These are phyloP conservation scores for Nymphaea thermarum DNA, from an alignment of 164 flowering plant species.

Conservation along the genomic window DNA sequence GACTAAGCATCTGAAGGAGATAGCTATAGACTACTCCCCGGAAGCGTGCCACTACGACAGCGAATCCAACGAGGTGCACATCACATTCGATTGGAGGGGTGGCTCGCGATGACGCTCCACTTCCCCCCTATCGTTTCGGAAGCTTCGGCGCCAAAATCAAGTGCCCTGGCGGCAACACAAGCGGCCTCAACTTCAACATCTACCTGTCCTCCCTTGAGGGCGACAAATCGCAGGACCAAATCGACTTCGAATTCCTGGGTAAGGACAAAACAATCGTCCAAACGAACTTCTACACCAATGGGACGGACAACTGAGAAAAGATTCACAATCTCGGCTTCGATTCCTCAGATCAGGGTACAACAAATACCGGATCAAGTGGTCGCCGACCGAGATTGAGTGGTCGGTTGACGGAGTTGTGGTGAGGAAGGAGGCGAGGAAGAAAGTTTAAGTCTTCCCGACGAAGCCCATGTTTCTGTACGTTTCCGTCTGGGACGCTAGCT, in stretches of 20 bases:
- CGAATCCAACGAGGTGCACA: constrained; percentile 22
- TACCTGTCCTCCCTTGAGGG: constrained; percentile 52
- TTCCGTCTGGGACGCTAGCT: constrained; percentile 53
- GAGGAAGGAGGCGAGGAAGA: constrained; percentile 28
- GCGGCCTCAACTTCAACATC: constrained; percentile 57
- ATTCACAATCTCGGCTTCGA: constrained; percentile 42
- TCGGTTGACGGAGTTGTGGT: constrained; percentile 33
- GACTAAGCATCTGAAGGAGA: constrained; percentile 23
- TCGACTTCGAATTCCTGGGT: constrained; percentile 54
- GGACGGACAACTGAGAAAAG: constrained; percentile 30
- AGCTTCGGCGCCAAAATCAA: constrained; percentile 32
- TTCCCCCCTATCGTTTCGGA: constrained; percentile 27
- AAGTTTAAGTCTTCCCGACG: constrained; percentile 27
- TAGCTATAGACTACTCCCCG: constrained; percentile 40
- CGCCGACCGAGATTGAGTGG: constrained; percentile 32
- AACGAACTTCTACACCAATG: constrained; percentile 32
- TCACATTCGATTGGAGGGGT: constrained; percentile 39
- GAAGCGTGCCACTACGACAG: constrained; percentile 34
- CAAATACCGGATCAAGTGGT: constrained; percentile 40
- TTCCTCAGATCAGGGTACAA: constrained; percentile 41
- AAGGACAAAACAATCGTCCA: constrained; percentile 37
- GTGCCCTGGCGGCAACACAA: constrained; percentile 47
- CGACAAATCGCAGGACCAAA: constrained; percentile 41
- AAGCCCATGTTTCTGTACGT: constrained; percentile 49
- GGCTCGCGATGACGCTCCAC: constrained; percentile 48